These are phyloP conservation scores for Acrocalymma vagum DNA, from an alignment of 2,329 filamentous ascomycete genomes.

Conservation along the genomic window DNA sequence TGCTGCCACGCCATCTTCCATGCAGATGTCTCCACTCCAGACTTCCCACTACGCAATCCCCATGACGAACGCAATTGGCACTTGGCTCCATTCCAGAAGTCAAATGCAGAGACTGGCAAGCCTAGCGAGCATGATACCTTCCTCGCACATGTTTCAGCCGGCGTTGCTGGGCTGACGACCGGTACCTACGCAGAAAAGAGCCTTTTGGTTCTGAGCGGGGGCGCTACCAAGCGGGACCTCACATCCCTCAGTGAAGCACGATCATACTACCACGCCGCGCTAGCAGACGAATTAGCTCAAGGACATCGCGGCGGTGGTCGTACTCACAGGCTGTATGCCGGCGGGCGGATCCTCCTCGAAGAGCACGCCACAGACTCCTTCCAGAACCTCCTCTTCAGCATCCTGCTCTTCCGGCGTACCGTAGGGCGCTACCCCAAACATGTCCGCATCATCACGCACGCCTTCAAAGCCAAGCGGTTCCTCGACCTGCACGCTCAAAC, in stretches of 20 bases:
- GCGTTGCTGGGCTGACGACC: conserved; percentile 62
- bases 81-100: conserved; percentile 76
- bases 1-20: conserved; percentile 85
- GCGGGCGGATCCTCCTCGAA: conserved; percentile 66
- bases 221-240: conserved; percentile 42
- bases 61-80: conserved; percentile 62
- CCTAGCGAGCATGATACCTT: conserved; percentile 81
- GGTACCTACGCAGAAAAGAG: conserved; percentile 51
- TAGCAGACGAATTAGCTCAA: conserved; percentile 31
- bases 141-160: conserved; percentile 75
- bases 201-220: conserved; percentile 78
- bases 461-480: conserved; percentile 57
- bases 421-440: conserved; percentile 51
- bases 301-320: conserved; percentile 33
- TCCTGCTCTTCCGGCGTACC: conserved; percentile 62
- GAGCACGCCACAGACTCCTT: conserved; percentile 83
- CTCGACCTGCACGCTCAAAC: conserved; percentile 50
- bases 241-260: conserved; percentile 44
- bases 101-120: conserved; percentile 47
- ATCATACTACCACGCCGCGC: conserved; percentile 45
- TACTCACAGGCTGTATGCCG: conserved; percentile 39
- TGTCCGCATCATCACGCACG: conserved; percentile 56
- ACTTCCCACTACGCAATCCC: conserved; percentile 39
- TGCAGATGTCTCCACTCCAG: conserved; percentile 32
- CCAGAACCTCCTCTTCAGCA: conserved; percentile 81